A percentile compares a stretch with the other conserved stretches of the same genome.
Evolutionary conservation across 768 basidiomycete species (phyloP).

Genomic region (Hericium rajendrae): DNA sequence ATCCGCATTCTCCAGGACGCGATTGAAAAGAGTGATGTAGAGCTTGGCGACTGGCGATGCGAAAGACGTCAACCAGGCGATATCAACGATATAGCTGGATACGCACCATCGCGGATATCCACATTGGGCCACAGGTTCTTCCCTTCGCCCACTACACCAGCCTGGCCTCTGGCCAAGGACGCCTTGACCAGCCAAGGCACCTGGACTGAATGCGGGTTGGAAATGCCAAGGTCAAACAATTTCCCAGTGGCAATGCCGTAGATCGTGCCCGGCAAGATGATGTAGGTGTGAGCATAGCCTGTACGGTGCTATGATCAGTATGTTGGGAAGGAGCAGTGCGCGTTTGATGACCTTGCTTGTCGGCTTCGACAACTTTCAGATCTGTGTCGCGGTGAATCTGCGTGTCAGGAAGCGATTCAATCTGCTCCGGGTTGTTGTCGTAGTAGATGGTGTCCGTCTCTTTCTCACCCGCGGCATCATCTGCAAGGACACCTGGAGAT

Average conservation of each 20-base stretch:
- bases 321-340: neutral
- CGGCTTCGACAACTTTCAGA: conserved; percentile 34
- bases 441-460: conserved; percentile 33
- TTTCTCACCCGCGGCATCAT: conserved; percentile 13
- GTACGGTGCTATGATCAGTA: conserved; percentile 6
- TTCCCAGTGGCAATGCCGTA: conserved; percentile 42
- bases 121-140: conserved; percentile 52
- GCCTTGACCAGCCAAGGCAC: conserved; percentile 40
- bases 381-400: conserved; percentile 44
- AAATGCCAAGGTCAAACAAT: conserved; percentile 41
- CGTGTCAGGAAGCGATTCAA: conserved; percentile 35
- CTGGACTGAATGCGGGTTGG: conserved; percentile 43
- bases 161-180: conserved; percentile 36
- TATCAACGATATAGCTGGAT: neutral
- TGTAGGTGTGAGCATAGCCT: conserved; percentile 44
- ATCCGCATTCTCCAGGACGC: conserved; percentile 17
- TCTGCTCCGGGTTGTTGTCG: conserved; percentile 35
- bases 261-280: conserved; percentile 47
- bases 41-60: conserved; percentile 30
- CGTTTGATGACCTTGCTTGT: conserved; percentile 30
- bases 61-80: neutral
- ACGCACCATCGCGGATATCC: conserved; percentile 42
- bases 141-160: conserved; percentile 47
- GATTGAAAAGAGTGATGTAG: conserved; percentile 33
- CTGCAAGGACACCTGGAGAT: neutral